Conservation (phyloP, 139 green algal genomes). For the Chlorella sorokiniana region DNA sequence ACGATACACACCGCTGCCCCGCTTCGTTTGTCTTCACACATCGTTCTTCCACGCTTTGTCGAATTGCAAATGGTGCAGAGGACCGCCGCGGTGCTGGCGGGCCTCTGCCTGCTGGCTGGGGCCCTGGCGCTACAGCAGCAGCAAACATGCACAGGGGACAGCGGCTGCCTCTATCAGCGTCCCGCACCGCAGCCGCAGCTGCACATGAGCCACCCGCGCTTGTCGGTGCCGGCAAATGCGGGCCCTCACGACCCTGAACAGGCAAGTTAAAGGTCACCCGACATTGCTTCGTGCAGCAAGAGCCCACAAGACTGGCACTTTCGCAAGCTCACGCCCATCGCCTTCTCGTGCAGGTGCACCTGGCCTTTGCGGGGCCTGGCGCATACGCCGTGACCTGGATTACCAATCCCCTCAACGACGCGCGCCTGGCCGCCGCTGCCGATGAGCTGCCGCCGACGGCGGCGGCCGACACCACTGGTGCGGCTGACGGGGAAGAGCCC, state of each 20-base stretch:
- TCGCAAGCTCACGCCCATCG: no score
- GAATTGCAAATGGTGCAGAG: background rate
- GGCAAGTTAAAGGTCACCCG: background rate
- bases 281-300: no score
- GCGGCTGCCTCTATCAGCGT: background rate
- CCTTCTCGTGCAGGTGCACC: constrained; percentile 30
- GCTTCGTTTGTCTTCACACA: no score
- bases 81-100: background rate
- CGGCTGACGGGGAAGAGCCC: background rate
- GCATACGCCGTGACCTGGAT: constrained; percentile 46
- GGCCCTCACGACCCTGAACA: constrained; percentile 31
- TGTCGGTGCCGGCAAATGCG: constrained; percentile 2
- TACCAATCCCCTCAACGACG: constrained; percentile 27
- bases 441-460: background rate
- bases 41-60: no score
- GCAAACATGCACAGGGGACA: background rate
- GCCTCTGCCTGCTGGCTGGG: background rate
- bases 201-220: background rate
- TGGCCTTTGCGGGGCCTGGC: constrained; percentile 38
- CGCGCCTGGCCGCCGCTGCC: background rate
- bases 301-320: no score
- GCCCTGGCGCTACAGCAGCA: background rate
- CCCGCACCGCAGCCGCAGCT: background rate
- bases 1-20: no score
- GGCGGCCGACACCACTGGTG: background rate